Percentiles rank a stretch among this genome's conserved stretches.
Conservation (phyloP, 768 basidiomycete genomes). For the Suillus brevipes region DNA sequence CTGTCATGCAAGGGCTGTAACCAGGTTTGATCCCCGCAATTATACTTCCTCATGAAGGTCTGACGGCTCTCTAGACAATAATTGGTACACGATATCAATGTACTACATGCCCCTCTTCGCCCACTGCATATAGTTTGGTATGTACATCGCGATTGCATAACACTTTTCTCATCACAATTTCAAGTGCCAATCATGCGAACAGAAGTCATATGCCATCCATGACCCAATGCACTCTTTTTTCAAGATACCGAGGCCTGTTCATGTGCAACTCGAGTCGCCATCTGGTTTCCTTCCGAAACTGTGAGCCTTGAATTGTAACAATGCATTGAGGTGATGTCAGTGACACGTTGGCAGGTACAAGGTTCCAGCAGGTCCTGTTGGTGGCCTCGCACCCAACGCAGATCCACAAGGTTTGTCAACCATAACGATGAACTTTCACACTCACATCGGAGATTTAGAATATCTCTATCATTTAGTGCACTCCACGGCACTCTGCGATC, state of each 20-base stretch:
- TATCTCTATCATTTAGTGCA: conserved; percentile 67
- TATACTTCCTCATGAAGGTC: not conserved
- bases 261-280: conserved; percentile 53
- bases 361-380: conserved; percentile 56
- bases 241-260: conserved; percentile 80
- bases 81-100: conserved; percentile 86
- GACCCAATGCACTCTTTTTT: conserved; percentile 87
- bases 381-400: conserved; percentile 34
- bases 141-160: conserved; percentile 6
- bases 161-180: conserved; percentile 1
- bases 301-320: conserved; percentile 39
- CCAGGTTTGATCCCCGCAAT: conserved; percentile 41
- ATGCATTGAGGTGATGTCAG: conserved; percentile 14
- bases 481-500: conserved; percentile 76
- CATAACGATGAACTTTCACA: not conserved
- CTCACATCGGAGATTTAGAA: conserved; percentile 36
- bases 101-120: conserved; percentile 80
- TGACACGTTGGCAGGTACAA: conserved; percentile 52
- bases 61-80: conserved; percentile 51
- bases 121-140: conserved; percentile 74
- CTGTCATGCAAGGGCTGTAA: conserved; percentile 62
- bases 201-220: conserved; percentile 73
- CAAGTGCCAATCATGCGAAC: conserved; percentile 83
- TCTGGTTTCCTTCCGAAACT: conserved; percentile 68
- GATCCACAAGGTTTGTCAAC: conserved; percentile 56